Conservation (phyloP, 345 rosid species). For the Psidium friedrichsthalianum region DNA sequence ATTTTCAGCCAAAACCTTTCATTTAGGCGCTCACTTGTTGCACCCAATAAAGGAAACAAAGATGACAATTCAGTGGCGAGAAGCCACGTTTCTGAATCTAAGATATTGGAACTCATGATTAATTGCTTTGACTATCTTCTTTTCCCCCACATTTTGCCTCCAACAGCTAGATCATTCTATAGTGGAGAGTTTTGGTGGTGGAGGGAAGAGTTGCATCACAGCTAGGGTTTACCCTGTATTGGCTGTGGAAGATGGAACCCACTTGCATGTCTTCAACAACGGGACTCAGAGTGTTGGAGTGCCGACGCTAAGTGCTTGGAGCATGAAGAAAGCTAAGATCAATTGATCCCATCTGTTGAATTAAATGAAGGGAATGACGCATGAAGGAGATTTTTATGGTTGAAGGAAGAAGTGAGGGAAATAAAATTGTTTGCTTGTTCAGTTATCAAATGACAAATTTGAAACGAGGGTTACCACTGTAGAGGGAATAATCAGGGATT, state of each 20-base stretch:
- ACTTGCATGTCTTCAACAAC: constrained; percentile 53
- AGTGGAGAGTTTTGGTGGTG: constrained; percentile 82
- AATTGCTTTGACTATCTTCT: not conserved
- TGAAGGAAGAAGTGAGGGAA: not conserved
- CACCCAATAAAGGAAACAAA: not conserved
- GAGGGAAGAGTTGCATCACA: constrained; percentile 56
- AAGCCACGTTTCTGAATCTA: not conserved
- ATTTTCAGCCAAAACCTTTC: not conserved
- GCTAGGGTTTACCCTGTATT: constrained; percentile 67
- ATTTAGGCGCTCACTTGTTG: not conserved
- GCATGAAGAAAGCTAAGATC: constrained; percentile 45
- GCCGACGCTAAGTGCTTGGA: constrained; percentile 48
- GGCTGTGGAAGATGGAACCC: constrained; percentile 26
- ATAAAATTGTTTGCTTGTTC: not conserved
- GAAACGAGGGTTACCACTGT: not conserved
- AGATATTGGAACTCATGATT: not conserved
- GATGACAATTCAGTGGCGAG: not conserved
- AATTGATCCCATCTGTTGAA: constrained; percentile 4
- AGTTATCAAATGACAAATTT: not conserved
- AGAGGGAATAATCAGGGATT: not conserved
- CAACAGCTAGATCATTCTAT: constrained; percentile 63
- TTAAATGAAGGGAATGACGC: not conserved
- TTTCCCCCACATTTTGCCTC: not conserved
- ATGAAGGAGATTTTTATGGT: not conserved
- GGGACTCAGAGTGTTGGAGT: constrained; percentile 37